Conservation (phyloP, 2,329 filamentous ascomycete species). For the Elsinoe fawcettii region DNA sequence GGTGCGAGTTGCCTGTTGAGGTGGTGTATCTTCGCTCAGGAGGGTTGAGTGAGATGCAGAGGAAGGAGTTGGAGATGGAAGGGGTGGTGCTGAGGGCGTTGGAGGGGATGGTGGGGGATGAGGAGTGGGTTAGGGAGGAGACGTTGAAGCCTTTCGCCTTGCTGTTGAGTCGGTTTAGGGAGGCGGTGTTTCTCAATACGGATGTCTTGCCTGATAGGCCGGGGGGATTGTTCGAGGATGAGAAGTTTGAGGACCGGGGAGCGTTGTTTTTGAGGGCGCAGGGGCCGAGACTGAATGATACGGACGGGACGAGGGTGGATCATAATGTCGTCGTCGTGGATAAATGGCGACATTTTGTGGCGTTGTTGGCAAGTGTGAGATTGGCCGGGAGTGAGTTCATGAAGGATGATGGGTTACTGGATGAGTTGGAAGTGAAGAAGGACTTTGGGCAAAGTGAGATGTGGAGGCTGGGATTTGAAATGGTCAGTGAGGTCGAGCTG, state of each 20-base stretch:
- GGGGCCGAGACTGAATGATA: not conserved
- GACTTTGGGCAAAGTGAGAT: not conserved
- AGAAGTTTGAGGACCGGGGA: not conserved
- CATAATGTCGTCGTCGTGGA: not conserved
- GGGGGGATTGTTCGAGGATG: not conserved
- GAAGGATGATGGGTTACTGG: conserved; percentile 8
- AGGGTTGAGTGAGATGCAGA: not conserved
- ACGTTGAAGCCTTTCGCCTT: conserved; percentile 1
- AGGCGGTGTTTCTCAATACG: conserved; percentile 7
- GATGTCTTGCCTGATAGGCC: conserved; percentile 4
- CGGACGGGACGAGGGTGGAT: not conserved
- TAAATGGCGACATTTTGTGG: not conserved
- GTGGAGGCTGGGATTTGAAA: conserved; percentile 9
- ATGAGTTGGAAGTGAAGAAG: conserved; percentile 7
- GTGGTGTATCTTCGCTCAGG: not conserved
- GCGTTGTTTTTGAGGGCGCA: not conserved
- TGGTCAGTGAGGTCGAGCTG: conserved; percentile 1
- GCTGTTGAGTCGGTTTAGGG: not conserved
- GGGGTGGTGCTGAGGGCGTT: not conserved
- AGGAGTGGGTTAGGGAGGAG: not conserved
- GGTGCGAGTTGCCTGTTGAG: not conserved
- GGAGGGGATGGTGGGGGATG: not conserved
- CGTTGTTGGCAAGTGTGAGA: conserved; percentile 1
- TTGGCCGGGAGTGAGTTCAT: not conserved
- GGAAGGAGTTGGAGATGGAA: not conserved